Evolutionary conservation across 768 basidiomycete genomes (phyloP).

Genomic region (Strobilomyces echinocephalus): DNA sequence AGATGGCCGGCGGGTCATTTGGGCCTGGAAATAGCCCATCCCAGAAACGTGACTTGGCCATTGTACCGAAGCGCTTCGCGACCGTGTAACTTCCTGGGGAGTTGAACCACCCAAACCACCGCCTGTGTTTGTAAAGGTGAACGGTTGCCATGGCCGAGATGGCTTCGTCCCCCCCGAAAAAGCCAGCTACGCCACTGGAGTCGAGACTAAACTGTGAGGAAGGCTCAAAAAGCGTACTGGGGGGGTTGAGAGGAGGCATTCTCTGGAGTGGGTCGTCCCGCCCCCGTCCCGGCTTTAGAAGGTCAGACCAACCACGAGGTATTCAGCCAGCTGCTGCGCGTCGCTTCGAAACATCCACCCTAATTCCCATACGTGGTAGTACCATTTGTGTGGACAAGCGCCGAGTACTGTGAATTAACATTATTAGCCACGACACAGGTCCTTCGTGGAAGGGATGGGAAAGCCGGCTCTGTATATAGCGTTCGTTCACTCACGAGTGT

Average conservation of each 20-base stretch:
- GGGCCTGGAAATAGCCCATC: constrained; percentile 30
- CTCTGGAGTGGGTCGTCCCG: neutral
- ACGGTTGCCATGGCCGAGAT: constrained; percentile 24
- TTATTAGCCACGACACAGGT: too few relatives aligned
- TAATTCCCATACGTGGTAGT: too few relatives aligned
- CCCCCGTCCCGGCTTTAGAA: neutral
- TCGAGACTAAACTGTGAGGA: constrained; percentile 20
- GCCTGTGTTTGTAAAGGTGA: constrained; percentile 19
- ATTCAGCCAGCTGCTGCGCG: too few relatives aligned
- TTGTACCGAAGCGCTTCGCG: constrained; percentile 29
- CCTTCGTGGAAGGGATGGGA: too few relatives aligned
- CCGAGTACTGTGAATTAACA: too few relatives aligned
- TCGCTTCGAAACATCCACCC: too few relatives aligned
- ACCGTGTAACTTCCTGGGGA: constrained; percentile 32
- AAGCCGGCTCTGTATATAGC: too few relatives aligned
- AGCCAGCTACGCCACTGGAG: constrained; percentile 29
- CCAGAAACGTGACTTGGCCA: constrained; percentile 31
- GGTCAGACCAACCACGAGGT: too few relatives aligned
- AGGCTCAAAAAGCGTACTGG: neutral
- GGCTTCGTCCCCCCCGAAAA: constrained; percentile 36
- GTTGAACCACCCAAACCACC: constrained; percentile 35
- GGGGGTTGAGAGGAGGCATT: constrained; percentile 16
- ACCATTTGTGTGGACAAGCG: too few relatives aligned
- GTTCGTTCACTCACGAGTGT: too few relatives aligned
- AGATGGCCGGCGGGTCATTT: constrained; percentile 19